Evolutionary conservation across 768 basidiomycete genomes (phyloP).

Genomic region (Boletus subcaerulescens): DNA sequence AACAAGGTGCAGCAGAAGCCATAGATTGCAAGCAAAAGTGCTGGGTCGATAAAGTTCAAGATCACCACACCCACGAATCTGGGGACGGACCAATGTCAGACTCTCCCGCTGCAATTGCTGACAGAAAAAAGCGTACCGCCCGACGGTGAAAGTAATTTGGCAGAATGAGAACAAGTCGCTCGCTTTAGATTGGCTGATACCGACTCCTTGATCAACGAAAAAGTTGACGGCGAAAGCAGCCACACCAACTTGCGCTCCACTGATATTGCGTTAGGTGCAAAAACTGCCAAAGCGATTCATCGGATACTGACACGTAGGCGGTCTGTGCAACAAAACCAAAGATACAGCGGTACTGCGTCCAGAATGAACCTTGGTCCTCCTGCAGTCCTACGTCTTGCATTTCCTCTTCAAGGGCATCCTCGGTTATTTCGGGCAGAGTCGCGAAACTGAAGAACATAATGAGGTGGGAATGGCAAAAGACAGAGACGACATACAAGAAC

Average conservation of each 20-base stretch:
- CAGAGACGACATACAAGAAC: slow-evolving; percentile 49
- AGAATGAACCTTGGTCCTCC: slow-evolving; percentile 52
- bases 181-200: slow-evolving; percentile 48
- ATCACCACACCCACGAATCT: slow-evolving; percentile 62
- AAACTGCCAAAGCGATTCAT: background rate
- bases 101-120: background rate
- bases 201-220: slow-evolving; percentile 59
- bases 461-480: background rate
- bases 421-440: slow-evolving; percentile 65
- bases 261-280: slow-evolving; percentile 13
- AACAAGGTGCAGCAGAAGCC: slow-evolving; percentile 51
- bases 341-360: slow-evolving; percentile 66
- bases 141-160: slow-evolving; percentile 64
- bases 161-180: slow-evolving; percentile 70
- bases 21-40: slow-evolving; percentile 56
- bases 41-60: slow-evolving; percentile 63
- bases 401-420: slow-evolving; percentile 57
- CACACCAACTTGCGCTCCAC: slow-evolving; percentile 65
- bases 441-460: slow-evolving; percentile 48
- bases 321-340: slow-evolving; percentile 76
- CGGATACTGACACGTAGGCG: slow-evolving; percentile 49
- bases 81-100: slow-evolving; percentile 13
- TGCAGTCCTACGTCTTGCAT: slow-evolving; percentile 41
- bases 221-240: slow-evolving; percentile 70
- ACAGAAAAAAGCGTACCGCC: slow-evolving; percentile 38